A percentile compares a stretch with the other conserved stretches of the same genome.
Evolutionary conservation across 2,329 filamentous ascomycete species (phyloP).

Genomic region (Alternaria triticimaculans): DNA sequence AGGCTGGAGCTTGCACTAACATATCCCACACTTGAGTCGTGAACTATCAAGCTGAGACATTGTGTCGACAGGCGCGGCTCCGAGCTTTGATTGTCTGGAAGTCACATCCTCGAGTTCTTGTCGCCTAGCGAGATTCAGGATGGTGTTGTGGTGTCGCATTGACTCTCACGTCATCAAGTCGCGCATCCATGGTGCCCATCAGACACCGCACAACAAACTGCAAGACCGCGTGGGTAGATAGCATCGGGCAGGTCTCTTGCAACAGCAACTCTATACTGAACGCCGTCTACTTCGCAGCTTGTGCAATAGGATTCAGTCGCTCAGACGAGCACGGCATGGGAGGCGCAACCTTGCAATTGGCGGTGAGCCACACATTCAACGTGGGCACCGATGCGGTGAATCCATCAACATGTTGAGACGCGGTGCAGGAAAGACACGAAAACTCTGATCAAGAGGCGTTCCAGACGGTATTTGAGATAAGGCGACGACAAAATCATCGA

Average conservation of each 20-base stretch:
- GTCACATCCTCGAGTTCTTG: not conserved
- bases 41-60: not conserved
- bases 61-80: not conserved
- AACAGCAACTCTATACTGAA: not conserved
- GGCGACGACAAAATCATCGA: not conserved
- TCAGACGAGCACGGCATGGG: not conserved
- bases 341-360: conserved; percentile 16
- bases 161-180: conserved; percentile 2
- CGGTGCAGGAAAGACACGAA: conserved; percentile 11
- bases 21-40: not conserved
- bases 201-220: not conserved
- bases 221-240: not conserved
- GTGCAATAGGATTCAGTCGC: not conserved
- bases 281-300: not conserved
- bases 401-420: conserved; percentile 20
- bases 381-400: conserved; percentile 14
- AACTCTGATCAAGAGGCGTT: not conserved
- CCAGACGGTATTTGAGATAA: not conserved
- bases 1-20: conserved; percentile 3
- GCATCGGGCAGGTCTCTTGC: not conserved
- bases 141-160: not conserved
- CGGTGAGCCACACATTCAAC: conserved; percentile 24
- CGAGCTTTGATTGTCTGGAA: not conserved
- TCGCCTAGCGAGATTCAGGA: not conserved
- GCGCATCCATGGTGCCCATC: not conserved